Base-by-base conservation (phyloP, 345 rosid species). In the Rhodomyrtus tomentosa region DNA sequence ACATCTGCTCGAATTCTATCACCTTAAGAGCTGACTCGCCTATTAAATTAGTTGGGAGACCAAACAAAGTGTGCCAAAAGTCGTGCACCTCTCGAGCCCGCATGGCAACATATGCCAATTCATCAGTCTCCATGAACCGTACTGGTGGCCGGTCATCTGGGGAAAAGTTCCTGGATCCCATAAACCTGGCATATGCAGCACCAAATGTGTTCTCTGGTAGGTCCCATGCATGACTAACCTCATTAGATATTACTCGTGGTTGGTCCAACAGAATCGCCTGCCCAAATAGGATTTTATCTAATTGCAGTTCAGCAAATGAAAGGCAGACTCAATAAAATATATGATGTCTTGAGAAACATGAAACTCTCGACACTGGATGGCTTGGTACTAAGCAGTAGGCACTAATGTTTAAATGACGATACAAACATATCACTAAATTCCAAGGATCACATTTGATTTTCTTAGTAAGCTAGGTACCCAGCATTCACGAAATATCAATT, bases 61-160 rank as follows among this genome's bases (percentile, higher is more conserved):
- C 85, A 50, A 89, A 91, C 49, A 91, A 87, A 79, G 93, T 87
- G 87, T 91, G 93, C 92, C 91, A 91, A 82, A 91, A 91, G 86
- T 91, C 92, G 27, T 91, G 93, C 59, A 87, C 91, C 84, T 91
- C 93, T 5, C 91, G 93, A 45, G 93, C 93, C 52, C 91, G 86
- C 91, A 87, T 91, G 14, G 90, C 87, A 32, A 89, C 91, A 79
- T 89, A 89, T 7, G 93, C 91, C n/a, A 91, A 81, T 79, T 89
- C 93, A 49, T 91, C 88, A 1, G 89, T 89, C 52, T 91, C 91
- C 92, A 89, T 88, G 89, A 91, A 91, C n/a, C 93, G 86, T 83
- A 88, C 91, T 5, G 91, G 93, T 4, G 92, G 93, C 8, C 93
- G 84, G 81, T 89, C 92, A 84, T 90, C 91, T 0, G 91, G 91